Base-by-base conservation (phyloP, 495 filamentous ascomycete species). In the Penicillium nucicola region DNA sequence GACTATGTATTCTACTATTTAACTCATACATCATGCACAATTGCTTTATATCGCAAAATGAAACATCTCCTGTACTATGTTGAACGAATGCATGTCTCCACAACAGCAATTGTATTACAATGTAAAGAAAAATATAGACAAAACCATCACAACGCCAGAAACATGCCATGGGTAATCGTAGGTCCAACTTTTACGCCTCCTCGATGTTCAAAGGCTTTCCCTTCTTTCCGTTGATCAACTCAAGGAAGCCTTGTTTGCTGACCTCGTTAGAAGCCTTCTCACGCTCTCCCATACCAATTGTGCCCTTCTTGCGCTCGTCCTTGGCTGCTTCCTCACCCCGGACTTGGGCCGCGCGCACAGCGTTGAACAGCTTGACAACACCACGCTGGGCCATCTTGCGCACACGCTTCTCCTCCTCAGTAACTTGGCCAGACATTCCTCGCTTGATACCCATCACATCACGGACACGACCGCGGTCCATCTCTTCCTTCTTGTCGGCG, bases 341-440 rank as follows among this genome's bases (percentile, higher is more conserved):
- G 25, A 96, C 85, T 72, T 97, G 93, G 13, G 92, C 91, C 7
- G 89, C 88, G 25, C 92, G 79, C 23, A 98, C 89, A 0, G 93
- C 95, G 71, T 97, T 95, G 67, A 97, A 98, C 49, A 98, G 72
- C 77, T 92, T 93, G 11, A 97, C 84, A 15, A 96, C 91, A 78
- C 91, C 91, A 23, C 89, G 81, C 74, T 96, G 89, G 46, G 91
- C 90, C 33, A 85, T 88, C 76, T 95, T 92, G 60, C 84, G 80
- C 59, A 96, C 65, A 43, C 81, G 72, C 72, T 85, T 87, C 76
- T 98, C 93, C 62, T 85, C 79, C 67, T 89, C 89, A 46, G 86
- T 67, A 9, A 88, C 81, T 36, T 82, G 71, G 15, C 80, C 72
- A 5, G 69, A 65, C 37, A 68, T 38, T 5, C 69, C 68, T 19